Evolutionary conservation across 441 rosid genomes (phyloP).

Genomic region (Syzygium malaccense): DNA sequence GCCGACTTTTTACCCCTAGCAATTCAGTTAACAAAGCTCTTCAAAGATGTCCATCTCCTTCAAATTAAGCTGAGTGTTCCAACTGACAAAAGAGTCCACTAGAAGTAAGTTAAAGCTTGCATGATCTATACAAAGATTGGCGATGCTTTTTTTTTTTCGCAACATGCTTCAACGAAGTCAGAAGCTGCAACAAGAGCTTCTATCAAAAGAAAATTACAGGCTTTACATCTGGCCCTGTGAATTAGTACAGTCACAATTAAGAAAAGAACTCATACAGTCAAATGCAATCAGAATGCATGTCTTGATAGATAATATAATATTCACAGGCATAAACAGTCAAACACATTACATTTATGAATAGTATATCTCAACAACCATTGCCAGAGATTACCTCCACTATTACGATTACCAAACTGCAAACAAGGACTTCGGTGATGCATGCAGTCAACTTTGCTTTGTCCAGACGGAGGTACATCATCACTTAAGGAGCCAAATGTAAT

Average conservation of each 20-base stretch:
- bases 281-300: neutral
- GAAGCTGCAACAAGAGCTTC: neutral
- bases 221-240: neutral
- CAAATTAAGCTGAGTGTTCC: neutral
- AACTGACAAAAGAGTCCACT: neutral
- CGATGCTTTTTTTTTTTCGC: neutral
- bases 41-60: neutral
- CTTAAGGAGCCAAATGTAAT: constrained; percentile 31
- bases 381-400: constrained; percentile 61
- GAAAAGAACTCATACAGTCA: neutral
- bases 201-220: neutral
- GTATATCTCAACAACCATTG: neutral
- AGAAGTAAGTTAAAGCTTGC: neutral
- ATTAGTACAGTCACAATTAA: neutral
- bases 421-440: constrained; percentile 21
- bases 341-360: neutral
- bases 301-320: neutral
- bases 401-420: constrained; percentile 67
- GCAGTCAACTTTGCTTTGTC: constrained; percentile 45
- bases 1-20: neutral
- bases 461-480: constrained; percentile 29
- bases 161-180: neutral
- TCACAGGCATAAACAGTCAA: neutral
- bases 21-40: neutral
- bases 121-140: neutral